Evolutionary conservation across 257 asterid genomes (phyloP).

Genomic region (Craterostigma plantagineum): DNA sequence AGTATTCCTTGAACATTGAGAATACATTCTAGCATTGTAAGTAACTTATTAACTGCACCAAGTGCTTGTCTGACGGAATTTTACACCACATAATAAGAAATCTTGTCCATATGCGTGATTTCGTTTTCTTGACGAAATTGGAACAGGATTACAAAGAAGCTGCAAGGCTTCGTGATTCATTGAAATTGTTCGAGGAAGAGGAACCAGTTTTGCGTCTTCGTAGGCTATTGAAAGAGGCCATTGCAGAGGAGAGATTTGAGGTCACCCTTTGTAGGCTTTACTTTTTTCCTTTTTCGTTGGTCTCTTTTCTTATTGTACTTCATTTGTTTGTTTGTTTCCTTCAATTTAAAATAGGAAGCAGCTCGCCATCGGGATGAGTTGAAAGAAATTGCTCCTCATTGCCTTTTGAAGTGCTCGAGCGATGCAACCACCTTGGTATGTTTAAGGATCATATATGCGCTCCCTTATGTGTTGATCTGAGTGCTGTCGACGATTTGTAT

Average conservation of each 20-base stretch:
- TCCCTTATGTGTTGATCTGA: background rate
- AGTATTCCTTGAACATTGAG: too few relatives aligned
- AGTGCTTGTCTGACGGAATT: background rate
- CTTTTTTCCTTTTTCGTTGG: background rate
- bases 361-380: slow-evolving; percentile 45
- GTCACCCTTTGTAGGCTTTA: background rate
- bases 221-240: slow-evolving; percentile 62
- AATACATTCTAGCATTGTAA: too few relatives aligned
- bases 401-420: slow-evolving; percentile 67
- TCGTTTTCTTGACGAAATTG: background rate
- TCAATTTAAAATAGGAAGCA: slow-evolving; percentile 42
- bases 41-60: background rate
- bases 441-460: background rate
- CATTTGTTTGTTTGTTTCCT: background rate
- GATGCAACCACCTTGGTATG: slow-evolving; percentile 75
- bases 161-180: slow-evolving; percentile 69
- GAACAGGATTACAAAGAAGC: slow-evolving; percentile 59
- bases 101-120: background rate
- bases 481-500: too few relatives aligned
- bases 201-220: slow-evolving; percentile 59
- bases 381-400: slow-evolving; percentile 55
- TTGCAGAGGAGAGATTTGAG: slow-evolving; percentile 10
- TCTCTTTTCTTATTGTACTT: background rate
- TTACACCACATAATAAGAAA: too few relatives aligned
- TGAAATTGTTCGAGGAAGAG: slow-evolving; percentile 58